Evolutionary conservation across 108 stramenopile genomes (phyloP).

Genomic region (Skeletonema menzelii): DNA sequence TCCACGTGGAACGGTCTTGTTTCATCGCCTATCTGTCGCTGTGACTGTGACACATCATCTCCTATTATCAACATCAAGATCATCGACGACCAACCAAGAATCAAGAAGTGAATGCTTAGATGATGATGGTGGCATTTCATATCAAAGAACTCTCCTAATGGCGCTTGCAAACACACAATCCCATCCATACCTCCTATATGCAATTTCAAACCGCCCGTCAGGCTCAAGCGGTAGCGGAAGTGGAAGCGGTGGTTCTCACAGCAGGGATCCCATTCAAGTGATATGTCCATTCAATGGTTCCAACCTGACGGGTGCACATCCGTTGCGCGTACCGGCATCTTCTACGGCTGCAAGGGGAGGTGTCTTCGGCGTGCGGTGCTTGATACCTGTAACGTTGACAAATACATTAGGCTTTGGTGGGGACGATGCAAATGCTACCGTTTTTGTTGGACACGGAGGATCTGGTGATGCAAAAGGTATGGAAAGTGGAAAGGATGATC

Average conservation of each 20-base stretch:
- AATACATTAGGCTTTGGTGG: slow-evolving; percentile 15
- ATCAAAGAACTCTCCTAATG: background rate
- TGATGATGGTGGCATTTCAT: too few relatives aligned
- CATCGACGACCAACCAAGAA: too few relatives aligned
- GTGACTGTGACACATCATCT: too few relatives aligned
- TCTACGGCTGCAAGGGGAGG: slow-evolving; percentile 7
- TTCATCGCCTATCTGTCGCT: too few relatives aligned
- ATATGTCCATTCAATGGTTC: slow-evolving; percentile 47
- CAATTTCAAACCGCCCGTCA: slow-evolving; percentile 27
- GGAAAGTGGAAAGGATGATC: slow-evolving; percentile 28
- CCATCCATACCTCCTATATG: slow-evolving; percentile 33
- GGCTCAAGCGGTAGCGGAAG: slow-evolving; percentile 5
- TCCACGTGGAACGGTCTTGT: too few relatives aligned
- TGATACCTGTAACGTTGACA: slow-evolving; percentile 16
- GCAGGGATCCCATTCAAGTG: slow-evolving; percentile 36
- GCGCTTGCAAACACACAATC: background rate
- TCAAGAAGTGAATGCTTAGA: too few relatives aligned
- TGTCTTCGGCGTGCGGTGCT: slow-evolving; percentile 25
- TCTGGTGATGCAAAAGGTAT: slow-evolving; percentile 1
- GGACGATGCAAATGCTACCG: slow-evolving; percentile 12
- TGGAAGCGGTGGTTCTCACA: slow-evolving; percentile 15
- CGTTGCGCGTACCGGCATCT: slow-evolving; percentile 9
- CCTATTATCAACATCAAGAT: too few relatives aligned
- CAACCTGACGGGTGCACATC: slow-evolving; percentile 22
- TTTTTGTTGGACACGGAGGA: slow-evolving; percentile 37